phyloP scores from a whole-genome alignment of 257 asterid species.

The Henckelia pumila region DNA sequence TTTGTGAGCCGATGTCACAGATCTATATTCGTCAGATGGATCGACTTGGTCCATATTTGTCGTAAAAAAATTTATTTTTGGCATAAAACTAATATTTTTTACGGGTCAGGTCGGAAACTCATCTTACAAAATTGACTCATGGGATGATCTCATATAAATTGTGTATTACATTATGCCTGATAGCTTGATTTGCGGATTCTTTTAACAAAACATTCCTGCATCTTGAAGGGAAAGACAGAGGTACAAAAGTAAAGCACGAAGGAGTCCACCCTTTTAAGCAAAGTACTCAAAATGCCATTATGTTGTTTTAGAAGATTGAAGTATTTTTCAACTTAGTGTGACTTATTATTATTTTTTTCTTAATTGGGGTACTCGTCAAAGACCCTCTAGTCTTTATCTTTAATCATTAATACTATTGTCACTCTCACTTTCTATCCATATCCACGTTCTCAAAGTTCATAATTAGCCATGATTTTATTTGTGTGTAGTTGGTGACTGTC shows the following conservation, averaged over 20 bases:
- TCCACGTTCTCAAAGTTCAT: slow-evolving; percentile 36
- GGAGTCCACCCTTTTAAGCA: slow-evolving; percentile 28
- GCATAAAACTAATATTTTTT: too few species aligned
- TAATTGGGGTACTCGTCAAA: slow-evolving; percentile 25
- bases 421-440: slow-evolving; percentile 19
- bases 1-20: too few species aligned
- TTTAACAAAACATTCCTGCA: slow-evolving; percentile 17
- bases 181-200: slow-evolving; percentile 3
- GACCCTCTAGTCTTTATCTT: slow-evolving; percentile 19
- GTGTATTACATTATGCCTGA: too few species aligned
- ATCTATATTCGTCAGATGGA: too few species aligned
- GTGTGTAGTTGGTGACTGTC: slow-evolving; percentile 26
- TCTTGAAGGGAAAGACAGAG: slow-evolving; percentile 26
- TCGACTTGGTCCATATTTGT: too few species aligned
- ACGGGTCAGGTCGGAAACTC: too few species aligned
- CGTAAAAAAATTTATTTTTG: too few species aligned
- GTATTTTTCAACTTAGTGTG: slow-evolving; percentile 19
- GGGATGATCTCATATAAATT: too few species aligned
- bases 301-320: slow-evolving; percentile 32
- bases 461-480: slow-evolving; percentile 27
- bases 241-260: slow-evolving; percentile 19
- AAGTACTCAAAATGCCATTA: slow-evolving; percentile 24
- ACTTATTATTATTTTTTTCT: slow-evolving; percentile 6
- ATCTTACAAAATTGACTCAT: too few species aligned
- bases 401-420: slow-evolving; percentile 24